Evolutionary conservation across 192 early-diverging fungal species (phyloP).

Genomic region (Coemansia sp.): DNA sequence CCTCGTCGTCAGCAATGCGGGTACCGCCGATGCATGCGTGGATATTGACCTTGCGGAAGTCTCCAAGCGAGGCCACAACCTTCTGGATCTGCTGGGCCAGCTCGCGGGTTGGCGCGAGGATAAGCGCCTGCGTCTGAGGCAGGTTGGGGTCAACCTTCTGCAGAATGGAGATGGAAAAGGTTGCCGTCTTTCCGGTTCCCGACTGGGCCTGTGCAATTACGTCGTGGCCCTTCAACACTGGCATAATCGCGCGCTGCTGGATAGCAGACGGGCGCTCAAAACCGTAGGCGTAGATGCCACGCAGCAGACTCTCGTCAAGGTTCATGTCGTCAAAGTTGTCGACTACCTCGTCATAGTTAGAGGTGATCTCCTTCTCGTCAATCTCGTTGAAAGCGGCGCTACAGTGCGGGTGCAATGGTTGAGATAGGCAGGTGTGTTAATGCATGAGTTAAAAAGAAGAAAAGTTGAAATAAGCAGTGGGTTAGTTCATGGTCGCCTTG

Average conservation of each 20-base stretch:
- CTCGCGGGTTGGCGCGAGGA: slow-evolving; percentile 97
- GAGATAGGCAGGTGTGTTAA: no score
- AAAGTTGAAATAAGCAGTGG: no score
- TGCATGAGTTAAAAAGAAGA: no score
- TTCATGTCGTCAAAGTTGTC: slow-evolving; percentile 97
- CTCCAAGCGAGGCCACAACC: slow-evolving; percentile 91
- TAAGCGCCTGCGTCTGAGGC: slow-evolving; percentile 88
- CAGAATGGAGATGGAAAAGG: slow-evolving; percentile 98
- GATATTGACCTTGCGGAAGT: slow-evolving; percentile 93
- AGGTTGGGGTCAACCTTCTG: slow-evolving; percentile 82
- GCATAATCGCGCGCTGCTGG: slow-evolving; percentile 95
- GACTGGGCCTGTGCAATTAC: slow-evolving; percentile 99
- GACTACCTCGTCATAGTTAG: slow-evolving; percentile 94
- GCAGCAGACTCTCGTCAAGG: slow-evolving; percentile 85
- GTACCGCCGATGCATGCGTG: slow-evolving; percentile 98
- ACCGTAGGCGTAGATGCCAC: slow-evolving; percentile 98
- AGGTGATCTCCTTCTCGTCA: slow-evolving; percentile 58
- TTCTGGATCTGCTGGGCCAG: slow-evolving; percentile 98
- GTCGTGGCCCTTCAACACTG: slow-evolving; percentile 92
- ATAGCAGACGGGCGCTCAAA: slow-evolving; percentile 96
- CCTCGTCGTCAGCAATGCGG: slow-evolving; percentile 87
- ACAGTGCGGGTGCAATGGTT: not conserved
- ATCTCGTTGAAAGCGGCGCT: slow-evolving; percentile 26
- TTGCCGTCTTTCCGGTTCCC: slow-evolving; percentile 99
- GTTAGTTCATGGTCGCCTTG: no score